These are phyloP conservation scores for Kwoniella dendrophila DNA, from an alignment of 768 basidiomycete genomes.

Conservation along the genomic window DNA sequence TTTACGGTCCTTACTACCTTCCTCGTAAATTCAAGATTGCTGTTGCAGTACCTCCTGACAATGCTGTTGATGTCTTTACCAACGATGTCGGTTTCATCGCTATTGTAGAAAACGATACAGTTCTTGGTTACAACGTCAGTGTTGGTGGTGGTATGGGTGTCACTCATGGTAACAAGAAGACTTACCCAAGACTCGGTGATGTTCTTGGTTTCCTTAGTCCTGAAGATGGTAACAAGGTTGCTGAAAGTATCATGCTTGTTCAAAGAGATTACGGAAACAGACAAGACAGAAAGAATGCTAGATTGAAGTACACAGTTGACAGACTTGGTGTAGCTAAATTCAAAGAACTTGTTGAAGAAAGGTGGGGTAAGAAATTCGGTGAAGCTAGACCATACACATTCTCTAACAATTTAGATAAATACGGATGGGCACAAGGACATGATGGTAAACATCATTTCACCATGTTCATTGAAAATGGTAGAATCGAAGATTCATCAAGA, in stretches of 20 bases:
- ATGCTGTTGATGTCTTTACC: conserved; percentile 93
- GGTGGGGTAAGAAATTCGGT: conserved; percentile 74
- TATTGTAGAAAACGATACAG: conserved; percentile 73
- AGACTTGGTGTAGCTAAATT: conserved; percentile 70
- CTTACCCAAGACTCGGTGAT: conserved; percentile 85
- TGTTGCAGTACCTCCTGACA: conserved; percentile 91
- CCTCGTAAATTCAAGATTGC: conserved; percentile 98
- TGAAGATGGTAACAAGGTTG: conserved; percentile 80
- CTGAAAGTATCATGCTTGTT: conserved; percentile 89
- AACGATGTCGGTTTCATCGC: conserved; percentile 93
- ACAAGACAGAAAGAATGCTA: conserved; percentile 64
- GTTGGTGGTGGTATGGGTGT: conserved; percentile 99
- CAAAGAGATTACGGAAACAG: conserved; percentile 97
- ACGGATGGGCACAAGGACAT: conserved; percentile 85
- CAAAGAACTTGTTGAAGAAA: conserved; percentile 85
- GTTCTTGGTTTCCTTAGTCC: conserved; percentile 89
- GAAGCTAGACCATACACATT: conserved; percentile 78
- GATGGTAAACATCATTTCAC: conserved; percentile 90
- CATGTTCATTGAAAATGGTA: conserved; percentile 95
- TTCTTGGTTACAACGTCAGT: conserved; percentile 90
- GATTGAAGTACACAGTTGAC: conserved; percentile 96
- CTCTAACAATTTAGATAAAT: conserved; percentile 88
- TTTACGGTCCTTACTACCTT: conserved; percentile 97
- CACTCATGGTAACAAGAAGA: conserved; percentile 98
- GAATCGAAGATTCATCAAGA: conserved; percentile 84